Evolutionary conservation across 2,329 filamentous ascomycete species (phyloP), one percentile per base, ranked within the genome.

Genomic region (Aspergillus jensenii): DNA sequence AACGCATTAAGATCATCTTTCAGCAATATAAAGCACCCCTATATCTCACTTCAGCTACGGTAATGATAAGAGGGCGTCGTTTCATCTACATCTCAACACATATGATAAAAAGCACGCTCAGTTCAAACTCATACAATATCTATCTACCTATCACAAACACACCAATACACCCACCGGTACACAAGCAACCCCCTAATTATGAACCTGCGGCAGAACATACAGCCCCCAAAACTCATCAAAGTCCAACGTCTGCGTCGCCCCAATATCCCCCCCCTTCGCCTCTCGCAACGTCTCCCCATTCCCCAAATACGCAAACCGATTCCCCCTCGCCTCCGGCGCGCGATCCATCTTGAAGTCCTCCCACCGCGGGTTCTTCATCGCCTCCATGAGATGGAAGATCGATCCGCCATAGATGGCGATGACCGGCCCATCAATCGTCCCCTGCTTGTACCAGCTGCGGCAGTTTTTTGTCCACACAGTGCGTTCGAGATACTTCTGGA

Each of bases 301-400:
- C 7, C 82, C 82, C 14, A 84, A 70, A 59, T 82, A 84, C 14
- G 63, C 70, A 62, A 83, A 84, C 25, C 81, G 70, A 60, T 84
- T 62, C 3, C 6, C 31, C 14, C 33, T 35, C 0, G 55, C 47
- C 14, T 72, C 2, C 72, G 71, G 68, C 0, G 81, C 66, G 43
- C 82, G 79, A 64, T 78, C 73, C 59, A 82, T 83, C 55, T 81
- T 76, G 69, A 77, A 85, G 55, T 85, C 83, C 64, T 85, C 83
- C 82, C 82, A 85, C 9, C 82, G 71, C 1, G 82, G 82, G 25
- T 62, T 58, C 40, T 62, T 59, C 21, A 62, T 43, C 5, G 52
- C 58, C 12, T 60, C 58, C 27, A 60, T 43, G 12, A 60, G 51
- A 35, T 62, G 60, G 43, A 62, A 59, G 31, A 52, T 54, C 1